These are phyloP conservation scores for Plectosphaerella sp. DNA, from an alignment of 2,329 filamentous ascomycete species.

Conservation along the genomic window DNA sequence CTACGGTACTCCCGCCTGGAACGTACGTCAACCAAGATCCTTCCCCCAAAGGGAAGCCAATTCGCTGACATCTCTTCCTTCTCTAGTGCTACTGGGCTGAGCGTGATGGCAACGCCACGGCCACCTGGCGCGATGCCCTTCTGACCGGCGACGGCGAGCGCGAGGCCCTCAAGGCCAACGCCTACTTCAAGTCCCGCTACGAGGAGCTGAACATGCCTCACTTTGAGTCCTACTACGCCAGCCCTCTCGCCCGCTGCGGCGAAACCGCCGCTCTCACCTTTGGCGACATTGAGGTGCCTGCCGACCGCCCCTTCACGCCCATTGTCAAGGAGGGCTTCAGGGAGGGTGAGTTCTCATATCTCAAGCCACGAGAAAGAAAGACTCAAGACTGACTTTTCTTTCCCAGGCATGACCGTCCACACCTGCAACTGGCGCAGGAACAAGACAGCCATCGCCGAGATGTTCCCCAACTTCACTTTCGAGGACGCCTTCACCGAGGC, in stretches of 20 bases:
- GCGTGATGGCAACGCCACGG: slow-evolving; percentile 58
- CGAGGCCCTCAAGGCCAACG: slow-evolving; percentile 54
- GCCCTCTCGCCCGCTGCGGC: slow-evolving; percentile 59
- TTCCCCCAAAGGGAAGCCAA: no score
- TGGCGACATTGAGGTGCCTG: slow-evolving; percentile 44
- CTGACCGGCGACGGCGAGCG: slow-evolving; percentile 52
- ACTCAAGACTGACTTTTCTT: not conserved
- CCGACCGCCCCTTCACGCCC: slow-evolving; percentile 47
- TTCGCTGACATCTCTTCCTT: no score
- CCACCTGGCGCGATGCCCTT: slow-evolving; percentile 58
- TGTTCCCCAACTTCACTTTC: slow-evolving; percentile 50
- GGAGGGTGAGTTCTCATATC: slow-evolving; percentile 34
- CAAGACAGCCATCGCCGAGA: slow-evolving; percentile 45
- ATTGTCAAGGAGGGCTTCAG: slow-evolving; percentile 61
- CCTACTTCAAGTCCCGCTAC: slow-evolving; percentile 55
- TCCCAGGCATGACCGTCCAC: slow-evolving; percentile 52
- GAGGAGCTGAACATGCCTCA: slow-evolving; percentile 49
- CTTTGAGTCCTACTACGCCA: slow-evolving; percentile 62
- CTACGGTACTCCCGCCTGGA: slow-evolving; percentile 67
- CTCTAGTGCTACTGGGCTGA: slow-evolving; percentile 60
- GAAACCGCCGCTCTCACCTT: slow-evolving; percentile 62
- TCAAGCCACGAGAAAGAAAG: not conserved
- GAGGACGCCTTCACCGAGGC: slow-evolving; percentile 58
- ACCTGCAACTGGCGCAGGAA: slow-evolving; percentile 62
- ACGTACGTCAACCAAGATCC: slow-evolving; percentile 45